Base-by-base conservation (phyloP, 352 stramenopile species). In the Pythium sukuiense region DNA sequence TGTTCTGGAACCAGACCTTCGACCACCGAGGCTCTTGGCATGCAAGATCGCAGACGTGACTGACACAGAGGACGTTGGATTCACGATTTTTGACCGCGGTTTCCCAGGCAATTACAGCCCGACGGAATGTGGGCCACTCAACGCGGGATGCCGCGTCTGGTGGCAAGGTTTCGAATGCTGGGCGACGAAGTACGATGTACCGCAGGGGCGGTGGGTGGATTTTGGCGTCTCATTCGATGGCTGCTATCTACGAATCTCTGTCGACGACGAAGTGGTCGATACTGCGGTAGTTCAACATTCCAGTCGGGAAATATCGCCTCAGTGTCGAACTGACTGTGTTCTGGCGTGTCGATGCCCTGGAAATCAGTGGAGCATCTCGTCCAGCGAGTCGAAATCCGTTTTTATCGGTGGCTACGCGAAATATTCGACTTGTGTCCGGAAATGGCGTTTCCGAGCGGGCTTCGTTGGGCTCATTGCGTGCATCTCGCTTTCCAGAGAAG, bases 1-100 rank as follows among this genome's bases (percentile, higher is more conserved):
- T 48, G 33, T 27, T 33, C 26, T 60, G 46, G 13, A 7, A 8
- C 16, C 27, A 79, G 72, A 68, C 2, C 27, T 59, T 2, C 55
- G 59, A 16, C 50, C 69, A 18, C 77, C 79, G n/a, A 85, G 79
- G 59, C 65, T 89, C 13, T 37, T 89, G 11, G 72, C 69, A 3
- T 70, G 71, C 8, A 84, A 81, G 52, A 56, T 82, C 14, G 59
- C 59, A 5, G 63, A 32, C 24, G 30, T 65, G 9, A 71, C 59
- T 12, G 18, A 27, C 14, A 46, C 0, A 14, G 49, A 64, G 39
- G 59, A 16, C 14, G 12, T 65, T 6, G 68, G 58, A 0, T 87
- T 88, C 48, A 65, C 68, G 13, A 70, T 90, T 27, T 90, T 85
- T 49, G 81, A 90, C 29, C 78, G 81, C 9, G 75, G 76, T 1